Evolutionary conservation across 2,329 filamentous ascomycete genomes (phyloP).

Genomic region (Lasiodiplodia theobromae): DNA sequence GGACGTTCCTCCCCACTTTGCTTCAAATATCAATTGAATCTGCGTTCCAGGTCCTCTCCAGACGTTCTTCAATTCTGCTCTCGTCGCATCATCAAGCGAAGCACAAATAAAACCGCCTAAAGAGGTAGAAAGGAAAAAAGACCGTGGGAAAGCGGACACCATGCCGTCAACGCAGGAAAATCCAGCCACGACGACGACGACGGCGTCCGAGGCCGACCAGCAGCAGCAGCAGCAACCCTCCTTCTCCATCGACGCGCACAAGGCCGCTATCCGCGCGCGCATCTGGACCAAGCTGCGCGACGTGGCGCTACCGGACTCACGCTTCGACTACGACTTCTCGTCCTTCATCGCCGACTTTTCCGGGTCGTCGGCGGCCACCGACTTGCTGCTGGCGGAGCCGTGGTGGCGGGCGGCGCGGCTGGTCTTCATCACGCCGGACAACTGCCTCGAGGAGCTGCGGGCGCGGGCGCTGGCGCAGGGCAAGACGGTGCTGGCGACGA

Average conservation of each 20-base stretch:
- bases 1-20: no score
- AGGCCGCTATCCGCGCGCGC: constrained; percentile 36
- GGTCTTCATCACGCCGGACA: constrained; percentile 54
- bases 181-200: background rate
- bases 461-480: constrained; percentile 49
- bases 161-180: background rate
- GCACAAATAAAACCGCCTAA: no score
- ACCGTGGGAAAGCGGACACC: background rate
- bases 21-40: no score
- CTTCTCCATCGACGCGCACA: constrained; percentile 20
- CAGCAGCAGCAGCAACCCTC: background rate
- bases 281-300: constrained; percentile 48
- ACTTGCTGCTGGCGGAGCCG: constrained; percentile 41
- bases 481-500: constrained; percentile 52
- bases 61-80: no score
- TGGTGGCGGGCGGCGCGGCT: constrained; percentile 42
- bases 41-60: no score
- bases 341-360: constrained; percentile 54
- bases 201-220: no score
- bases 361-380: constrained; percentile 44
- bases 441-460: constrained; percentile 53
- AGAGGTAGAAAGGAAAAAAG: background rate
- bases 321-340: constrained; percentile 53
- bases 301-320: constrained; percentile 53
- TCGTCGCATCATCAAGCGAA: no score